Base-by-base conservation (phyloP, 1,284 basidiomycete species). In the Ganoderma meredithae region DNA sequence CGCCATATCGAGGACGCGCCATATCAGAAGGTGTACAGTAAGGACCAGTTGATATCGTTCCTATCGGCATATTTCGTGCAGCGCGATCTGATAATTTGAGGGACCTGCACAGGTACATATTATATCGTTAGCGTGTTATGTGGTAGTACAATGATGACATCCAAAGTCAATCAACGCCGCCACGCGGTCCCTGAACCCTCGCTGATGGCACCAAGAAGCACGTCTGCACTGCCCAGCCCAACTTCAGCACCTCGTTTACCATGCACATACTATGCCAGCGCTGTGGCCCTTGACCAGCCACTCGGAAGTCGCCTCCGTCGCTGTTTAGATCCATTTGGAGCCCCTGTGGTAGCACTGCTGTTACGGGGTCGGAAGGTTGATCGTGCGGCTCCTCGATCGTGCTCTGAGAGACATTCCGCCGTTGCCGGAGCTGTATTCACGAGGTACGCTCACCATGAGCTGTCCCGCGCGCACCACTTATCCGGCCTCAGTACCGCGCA, bases 351-450 rank as follows among this genome's bases (percentile, higher is more conserved):
- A n/a, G 36, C 0, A 55, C 60, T 25, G 9, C 56, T 17, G 49
- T 33, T 25, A 12, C 36, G 12, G 52, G 63, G 12, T 49, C 22
- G n/a, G 10, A 33, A 31, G 27, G 27, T 31, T 31, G 27, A 69
- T 67, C 41, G 58, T 67, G n/a, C 69, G 65, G 5, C 55, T 70
- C 8, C 61, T 70, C 15, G 69, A 70, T 33, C 60, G 60, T 40
- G 60, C 69, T 6, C 56, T 6, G 7, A 9, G 67, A 43, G 44
- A 15, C 22, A 44, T 69, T 19, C 13, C 9, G 27, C 27, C 19
- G 40, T 60, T 70, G 12, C 63, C 69, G 0, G 39, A 41, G 19
- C 36, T 65, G 5, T 70, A 67, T 9, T 60, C 69, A 3, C 69
- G 65, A 9, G 63, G 62, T 25, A 67, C 60, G 5, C 60, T 63